phyloP scores from a whole-genome alignment of 2,329 filamentous ascomycete species.

The Cercospora canescens region DNA sequence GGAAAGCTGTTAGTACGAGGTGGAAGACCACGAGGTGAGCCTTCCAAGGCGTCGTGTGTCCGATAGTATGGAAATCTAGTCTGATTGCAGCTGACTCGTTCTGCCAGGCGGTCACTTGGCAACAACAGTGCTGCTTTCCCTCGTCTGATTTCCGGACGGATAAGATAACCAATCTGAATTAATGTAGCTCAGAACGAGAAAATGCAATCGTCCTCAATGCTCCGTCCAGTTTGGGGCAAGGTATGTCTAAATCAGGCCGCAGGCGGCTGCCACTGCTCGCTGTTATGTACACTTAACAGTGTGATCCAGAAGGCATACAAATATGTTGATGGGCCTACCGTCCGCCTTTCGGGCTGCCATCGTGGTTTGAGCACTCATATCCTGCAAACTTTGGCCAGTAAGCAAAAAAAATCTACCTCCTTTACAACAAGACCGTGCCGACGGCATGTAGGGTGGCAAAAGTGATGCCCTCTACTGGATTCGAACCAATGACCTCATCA shows the following conservation, averaged over 20 bases:
- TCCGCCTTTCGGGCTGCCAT: background rate
- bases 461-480: background rate
- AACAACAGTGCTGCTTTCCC: too few relatives aligned
- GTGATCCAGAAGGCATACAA: background rate
- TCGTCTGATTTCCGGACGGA: too few relatives aligned
- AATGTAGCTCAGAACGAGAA: too few relatives aligned
- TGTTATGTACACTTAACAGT: background rate
- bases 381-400: background rate
- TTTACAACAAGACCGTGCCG: background rate
- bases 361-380: background rate
- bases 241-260: too few relatives aligned
- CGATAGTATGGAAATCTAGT: too few relatives aligned
- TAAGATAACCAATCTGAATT: too few relatives aligned
- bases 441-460: background rate
- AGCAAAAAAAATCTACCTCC: background rate
- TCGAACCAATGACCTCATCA: slow-evolving; percentile 5
- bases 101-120: too few relatives aligned
- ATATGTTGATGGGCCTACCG: background rate
- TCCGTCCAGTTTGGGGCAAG: too few relatives aligned
- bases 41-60: too few relatives aligned
- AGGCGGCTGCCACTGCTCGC: background rate
- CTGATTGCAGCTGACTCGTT: too few relatives aligned
- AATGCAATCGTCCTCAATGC: too few relatives aligned
- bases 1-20: background rate
- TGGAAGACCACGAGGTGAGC: too few relatives aligned